Evolutionary conservation across 225 moss, liverwort and hornwort species (phyloP), one percentile per base, ranked within the genome.

Genomic region (Straminergon stramineum): DNA sequence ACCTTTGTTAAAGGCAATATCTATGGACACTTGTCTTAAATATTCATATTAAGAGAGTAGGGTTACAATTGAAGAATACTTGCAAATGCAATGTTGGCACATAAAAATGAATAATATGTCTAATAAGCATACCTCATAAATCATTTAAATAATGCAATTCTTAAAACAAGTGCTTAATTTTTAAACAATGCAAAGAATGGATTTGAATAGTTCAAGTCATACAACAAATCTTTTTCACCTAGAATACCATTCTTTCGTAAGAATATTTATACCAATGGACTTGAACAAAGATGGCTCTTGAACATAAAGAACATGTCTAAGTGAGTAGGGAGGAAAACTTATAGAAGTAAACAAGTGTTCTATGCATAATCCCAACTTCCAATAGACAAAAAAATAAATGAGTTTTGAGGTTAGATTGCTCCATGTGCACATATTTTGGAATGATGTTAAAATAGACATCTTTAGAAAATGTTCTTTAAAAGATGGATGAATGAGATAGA

Each of bases 231-330:
- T 69, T n/a, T 70, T 0, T 70, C 21, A 24, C n/a, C 22, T 68
- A 37, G 6, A 37, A 6, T 11, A 0, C 68, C 2, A 69, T 7
- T 69, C 2, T 69, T n/a, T 1, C 3, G 22, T 1, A 24, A 70
- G 14, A 70, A 70, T 23, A 39, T 23, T 70, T 13, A 7, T 39
- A 39, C 7, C 0, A 22, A 13, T 4, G 13, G 37, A 24, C 14
- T 39, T 69, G 4, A n/a, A 22, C 4, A 6, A 37, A 68, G 37
- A 68, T 68, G 21, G 3, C 12, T 37, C 4, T 22, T 69, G 13
- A 69, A 69, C 13, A 22, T n/a, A 10, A 69, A n/a, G 2, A n/a
- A n/a, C 12, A n/a, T 23, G 13, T n/a, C n/a, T 69, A n/a, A 13
- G 4, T 69, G 69, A n/a, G 4, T 69, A n/a, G 2, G 23, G n/a